Conservation (phyloP, 139 green algal species). For the Diplosphaera chodatii region DNA sequence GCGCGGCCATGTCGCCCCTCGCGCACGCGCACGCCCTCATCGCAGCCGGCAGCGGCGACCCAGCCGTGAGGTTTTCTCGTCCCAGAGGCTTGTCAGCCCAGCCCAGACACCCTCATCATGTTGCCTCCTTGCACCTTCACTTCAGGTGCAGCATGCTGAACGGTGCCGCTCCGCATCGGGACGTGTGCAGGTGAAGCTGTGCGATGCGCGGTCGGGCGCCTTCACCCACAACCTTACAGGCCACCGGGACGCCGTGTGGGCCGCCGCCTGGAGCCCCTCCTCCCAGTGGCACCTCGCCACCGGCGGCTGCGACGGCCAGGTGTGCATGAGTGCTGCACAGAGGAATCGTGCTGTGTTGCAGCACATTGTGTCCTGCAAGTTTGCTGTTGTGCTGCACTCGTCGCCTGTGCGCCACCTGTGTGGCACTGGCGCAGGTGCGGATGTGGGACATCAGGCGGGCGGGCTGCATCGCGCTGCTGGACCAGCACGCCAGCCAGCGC, state of each 20-base stretch:
- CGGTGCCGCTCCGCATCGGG: too few species aligned
- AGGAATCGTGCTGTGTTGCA: too few species aligned
- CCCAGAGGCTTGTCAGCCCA: too few species aligned
- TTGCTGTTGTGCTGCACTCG: too few species aligned
- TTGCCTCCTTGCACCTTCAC: too few species aligned
- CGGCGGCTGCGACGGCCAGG: constrained; percentile 42
- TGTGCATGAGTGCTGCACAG: too few species aligned
- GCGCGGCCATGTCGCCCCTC: constrained; percentile 58
- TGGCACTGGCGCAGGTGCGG: constrained; percentile 34
- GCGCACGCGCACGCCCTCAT: constrained; percentile 57
- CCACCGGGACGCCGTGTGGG: constrained; percentile 60
- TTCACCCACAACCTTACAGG: constrained; percentile 70
- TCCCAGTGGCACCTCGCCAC: constrained; percentile 67
- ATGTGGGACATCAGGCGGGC: constrained; percentile 72
- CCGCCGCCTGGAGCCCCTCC: constrained; percentile 53
- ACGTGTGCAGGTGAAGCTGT: constrained; percentile 42
- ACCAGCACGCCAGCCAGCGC: constrained; percentile 45
- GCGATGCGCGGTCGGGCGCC: constrained; percentile 57
- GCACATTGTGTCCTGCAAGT: background rate
- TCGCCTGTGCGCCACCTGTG: background rate
- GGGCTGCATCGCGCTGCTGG: constrained; percentile 47
- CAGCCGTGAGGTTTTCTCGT: constrained; percentile 12
- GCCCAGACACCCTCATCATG: too few species aligned
- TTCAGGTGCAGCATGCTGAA: too few species aligned
- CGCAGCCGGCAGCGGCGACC: constrained; percentile 43